Base-by-base conservation (phyloP, 805 yeast genomes). In the Candida pseudoglaebosa region DNA sequence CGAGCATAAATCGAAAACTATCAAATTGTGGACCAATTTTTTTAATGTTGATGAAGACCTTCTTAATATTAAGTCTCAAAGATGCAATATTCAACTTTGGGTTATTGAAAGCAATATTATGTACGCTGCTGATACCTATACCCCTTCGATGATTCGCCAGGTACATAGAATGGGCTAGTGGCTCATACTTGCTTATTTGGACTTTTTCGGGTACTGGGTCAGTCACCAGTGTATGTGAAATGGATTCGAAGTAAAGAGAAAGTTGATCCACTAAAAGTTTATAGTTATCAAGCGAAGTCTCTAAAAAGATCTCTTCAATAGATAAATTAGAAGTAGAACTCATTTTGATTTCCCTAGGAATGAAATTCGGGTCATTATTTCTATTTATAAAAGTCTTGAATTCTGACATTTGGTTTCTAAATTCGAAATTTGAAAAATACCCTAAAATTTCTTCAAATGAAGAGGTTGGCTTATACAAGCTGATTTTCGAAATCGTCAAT, bases 21-120 rank as follows among this genome's bases (percentile, higher is more conserved):
- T 69, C 70, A 45, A 65, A 60, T 3, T 42, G 39, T 2, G 55
- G 52, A 3, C 38, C 34, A 4, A 65, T 28, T 5, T 49, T 38
- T 0, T 37, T 26, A 2, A 62, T 34, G 2, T 35, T 38, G 3
- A 63, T 26, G 2, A 46, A 41, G 2, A 57, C 26, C 32, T 45
- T 49, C 21, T 50, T 49, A 6, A 65, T 34, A 1, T 36, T 24
- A 2, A 57, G 7, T 22, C 67, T 69, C 12, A 71, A 39, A 2
- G 69, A 67, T 1, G 76, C 43, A 39, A 69, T 53, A 1, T 79
- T 79, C 5, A 56, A 48, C 8, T 59, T 56, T 37, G 36, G 40
- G 49, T 36, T 61, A 65, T 32, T 60, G 15, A 19, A 26, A 5
- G 37, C 32, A 14, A 20, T 15, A 16, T 28, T 36, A 16, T 43